Evolutionary conservation across 345 rosid species (phyloP), one percentile per base, ranked within the genome.

Genomic region (Sisymbrium altissimum): DNA sequence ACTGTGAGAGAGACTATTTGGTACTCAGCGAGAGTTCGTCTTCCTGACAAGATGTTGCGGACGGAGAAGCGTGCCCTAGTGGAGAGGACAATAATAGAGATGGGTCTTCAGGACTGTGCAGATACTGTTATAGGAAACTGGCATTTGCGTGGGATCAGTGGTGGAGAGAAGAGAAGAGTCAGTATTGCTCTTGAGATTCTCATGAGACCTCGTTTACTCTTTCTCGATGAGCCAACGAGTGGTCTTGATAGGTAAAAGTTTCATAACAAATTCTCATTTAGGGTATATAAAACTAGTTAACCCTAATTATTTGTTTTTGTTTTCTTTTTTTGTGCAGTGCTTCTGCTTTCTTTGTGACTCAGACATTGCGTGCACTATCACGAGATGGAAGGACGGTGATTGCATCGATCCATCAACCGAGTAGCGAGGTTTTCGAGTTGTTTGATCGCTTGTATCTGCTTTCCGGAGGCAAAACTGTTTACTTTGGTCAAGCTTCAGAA

Each of bases 71-170:
- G 83, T 39, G 85, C 92, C 0, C 68, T 93, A 59, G 91, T 93
- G 17, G 98, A 93, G 81, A 82, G 94, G 15, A 93, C 97, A 25
- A 86, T 93, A 13, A 76, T 86, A 25, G 98, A 93, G 85, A 91
- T 93, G 98, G 98, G 98, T 40, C 87, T 91, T 38, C 96, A 91
- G 70, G 98, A 93, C n/a, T 93, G 98, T 48, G 96, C 97, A 1
- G 94, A 91, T 66, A 91, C 98, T 6, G 96, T 88, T 17, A 86
- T 93, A 11, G 98, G 98, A 70, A 93, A 93, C 55, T 93, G 98
- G 98, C 96, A 93, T 85, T 68, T 89, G 68, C 87, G 98, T 4
- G 98, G 98, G 14, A 83, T 93, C 59, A 93, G 98, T 54, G 96
- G 98, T 7, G 98, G 97, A 1, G 97, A 93, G 79, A 93, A 86